A percentile compares a stretch with the other conserved stretches of the same genome.
Evolutionary conservation across 306 rosid genomes (phyloP).

Genomic region (Sphenostylis stenocarpa): DNA sequence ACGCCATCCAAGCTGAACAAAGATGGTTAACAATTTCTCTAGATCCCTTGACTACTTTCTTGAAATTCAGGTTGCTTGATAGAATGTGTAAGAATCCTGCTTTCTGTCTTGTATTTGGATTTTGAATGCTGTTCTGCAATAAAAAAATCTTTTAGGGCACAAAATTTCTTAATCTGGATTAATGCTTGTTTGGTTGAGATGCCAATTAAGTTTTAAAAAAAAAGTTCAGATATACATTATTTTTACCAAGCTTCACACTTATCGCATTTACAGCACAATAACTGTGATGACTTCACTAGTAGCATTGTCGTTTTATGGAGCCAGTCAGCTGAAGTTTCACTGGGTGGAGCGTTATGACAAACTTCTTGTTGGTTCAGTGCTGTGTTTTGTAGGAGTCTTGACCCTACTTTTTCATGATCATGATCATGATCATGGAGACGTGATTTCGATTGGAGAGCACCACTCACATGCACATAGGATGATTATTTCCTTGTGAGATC

Average conservation of each 20-base stretch:
- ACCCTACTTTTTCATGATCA: slow-evolving; percentile 79
- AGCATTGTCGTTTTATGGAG: slow-evolving; percentile 94
- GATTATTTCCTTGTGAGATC: slow-evolving; percentile 53
- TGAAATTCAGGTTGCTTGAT: background rate
- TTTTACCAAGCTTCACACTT: slow-evolving; percentile 7
- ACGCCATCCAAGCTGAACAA: background rate
- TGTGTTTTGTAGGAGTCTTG: slow-evolving; percentile 82
- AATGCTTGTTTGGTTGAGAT: slow-evolving; percentile 31
- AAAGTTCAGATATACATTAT: slow-evolving; percentile 16
- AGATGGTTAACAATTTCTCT: background rate
- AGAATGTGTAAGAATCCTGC: slow-evolving; percentile 1
- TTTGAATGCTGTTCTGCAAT: slow-evolving; percentile 16
- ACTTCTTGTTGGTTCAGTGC: slow-evolving; percentile 88
- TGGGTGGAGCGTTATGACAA: slow-evolving; percentile 98
- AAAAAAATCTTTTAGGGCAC: background rate
- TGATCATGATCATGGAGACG: slow-evolving; percentile 54
- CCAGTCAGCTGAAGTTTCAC: slow-evolving; percentile 94
- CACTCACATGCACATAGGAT: slow-evolving; percentile 77
- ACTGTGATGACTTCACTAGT: slow-evolving; percentile 97
- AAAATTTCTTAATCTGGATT: background rate
- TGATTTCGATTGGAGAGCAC: slow-evolving; percentile 52
- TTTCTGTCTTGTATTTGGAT: background rate
- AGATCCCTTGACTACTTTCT: background rate
- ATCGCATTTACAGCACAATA: slow-evolving; percentile 75
- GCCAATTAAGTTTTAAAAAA: slow-evolving; percentile 10